Percentiles rank a stretch among this genome's conserved stretches.
These are phyloP conservation scores for Penicillium italicum DNA, from an alignment of 2,329 filamentous ascomycete genomes.

Conservation along the genomic window DNA sequence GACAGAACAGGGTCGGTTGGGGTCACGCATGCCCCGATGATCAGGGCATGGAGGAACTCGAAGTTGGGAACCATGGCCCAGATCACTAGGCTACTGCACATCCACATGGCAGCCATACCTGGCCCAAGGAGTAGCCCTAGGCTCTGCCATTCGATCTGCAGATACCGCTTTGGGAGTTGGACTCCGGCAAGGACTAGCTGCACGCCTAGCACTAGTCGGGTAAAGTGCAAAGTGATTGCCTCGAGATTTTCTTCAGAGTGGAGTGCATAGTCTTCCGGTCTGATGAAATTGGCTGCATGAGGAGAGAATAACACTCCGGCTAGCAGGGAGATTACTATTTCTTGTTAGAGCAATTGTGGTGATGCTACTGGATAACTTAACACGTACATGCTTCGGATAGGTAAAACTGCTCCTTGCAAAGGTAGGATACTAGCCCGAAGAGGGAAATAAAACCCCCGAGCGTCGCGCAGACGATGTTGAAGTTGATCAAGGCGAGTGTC, in stretches of 20 bases:
- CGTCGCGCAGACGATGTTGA: slow-evolving; percentile 78
- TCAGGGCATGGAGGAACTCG: slow-evolving; percentile 72
- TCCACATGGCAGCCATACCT: slow-evolving; percentile 83
- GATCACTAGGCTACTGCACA: slow-evolving; percentile 72
- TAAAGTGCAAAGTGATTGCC: slow-evolving; percentile 76
- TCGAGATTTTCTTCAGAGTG: slow-evolving; percentile 58
- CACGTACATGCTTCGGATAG: slow-evolving; percentile 80
- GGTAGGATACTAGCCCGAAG: slow-evolving; percentile 86
- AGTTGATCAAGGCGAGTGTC: slow-evolving; percentile 64
- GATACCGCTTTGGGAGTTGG: slow-evolving; percentile 78
- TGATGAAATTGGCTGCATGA: slow-evolving; percentile 69
- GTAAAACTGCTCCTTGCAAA: slow-evolving; percentile 86
- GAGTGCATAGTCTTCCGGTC: slow-evolving; percentile 70
- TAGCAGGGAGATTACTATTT: slow-evolving; percentile 73
- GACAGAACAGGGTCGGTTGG: slow-evolving; percentile 86
- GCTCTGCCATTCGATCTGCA: slow-evolving; percentile 73
- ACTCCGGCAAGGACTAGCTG: slow-evolving; percentile 86
- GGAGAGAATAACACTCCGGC: slow-evolving; percentile 77
- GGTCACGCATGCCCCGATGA: slow-evolving; percentile 80
- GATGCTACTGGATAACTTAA: not conserved
- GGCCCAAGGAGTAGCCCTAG: slow-evolving; percentile 73
- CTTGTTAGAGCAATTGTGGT: slow-evolving; percentile 8
- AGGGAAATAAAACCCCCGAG: slow-evolving; percentile 83
- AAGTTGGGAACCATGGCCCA: slow-evolving; percentile 72
- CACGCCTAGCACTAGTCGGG: slow-evolving; percentile 80